Evolutionary conservation across 2,329 filamentous ascomycete genomes (phyloP), one percentile per base, ranked within the genome.

Genomic region (Microsporum audouinii): DNA sequence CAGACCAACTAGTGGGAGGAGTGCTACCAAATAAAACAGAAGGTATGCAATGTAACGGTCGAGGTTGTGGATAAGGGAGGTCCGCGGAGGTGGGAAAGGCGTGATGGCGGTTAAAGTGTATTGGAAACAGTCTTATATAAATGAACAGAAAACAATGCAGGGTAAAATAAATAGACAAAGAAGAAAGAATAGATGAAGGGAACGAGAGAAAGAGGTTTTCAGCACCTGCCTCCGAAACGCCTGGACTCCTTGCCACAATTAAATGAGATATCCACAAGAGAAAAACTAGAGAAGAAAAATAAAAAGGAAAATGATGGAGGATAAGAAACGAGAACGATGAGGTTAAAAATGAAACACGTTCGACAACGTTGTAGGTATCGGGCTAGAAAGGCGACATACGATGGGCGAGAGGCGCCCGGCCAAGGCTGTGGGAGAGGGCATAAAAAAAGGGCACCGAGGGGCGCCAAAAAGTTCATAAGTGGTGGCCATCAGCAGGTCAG

Each of bases 21-120:
- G 47, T 55, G 27, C n/a, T n/a, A 7, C 38, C 31, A 41, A 45
- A n/a, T 59, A 55, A 43, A 38, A 47, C 51, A 34, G 3, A 31
- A 29, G 60, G 36, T 7, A 61, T 14, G 45, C 14, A 14, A 33
- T 31, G 17, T 41, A 43, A 49, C 45, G 31, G 23, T 43, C 4
- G 29, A 27, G 12, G 17, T 29, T 23, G 23, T 39, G 29, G 31
- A 62, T 36, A 49, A 3, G 17, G 39, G 38, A 38, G 33, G 39
- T 43, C 68, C 70, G 49, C 49, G 31, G 33, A 17, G 31, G 2
- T 2, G n/a, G 49, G 3, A 29, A 49, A 23, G 27, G 23, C 12
- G 23, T 12, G 23, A 29, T 27, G 23, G 23, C 12, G 23, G 27
- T 10, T 5, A 29, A 36, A 8, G 49, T 55, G 31, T 55, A 55